Evolutionary conservation across 371 early-diverging fungal species (phyloP), one percentile per base, ranked within the genome.

Genomic region (Conidiobolus coronatus): DNA sequence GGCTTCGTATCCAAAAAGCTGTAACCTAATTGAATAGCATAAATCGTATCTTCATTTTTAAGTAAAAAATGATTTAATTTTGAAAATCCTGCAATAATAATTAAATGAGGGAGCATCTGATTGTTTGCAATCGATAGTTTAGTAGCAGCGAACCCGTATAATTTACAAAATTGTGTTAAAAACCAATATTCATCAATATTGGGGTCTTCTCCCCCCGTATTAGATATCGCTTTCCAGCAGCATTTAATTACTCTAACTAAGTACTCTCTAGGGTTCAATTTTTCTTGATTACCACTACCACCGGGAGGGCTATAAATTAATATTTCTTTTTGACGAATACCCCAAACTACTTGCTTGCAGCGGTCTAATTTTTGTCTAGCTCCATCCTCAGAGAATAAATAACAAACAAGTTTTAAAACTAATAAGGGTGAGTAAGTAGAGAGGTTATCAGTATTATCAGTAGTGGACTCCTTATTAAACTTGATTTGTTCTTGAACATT

Each of bases 121-220:
- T 52, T 53, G 40, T 56, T 56, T 1, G 56, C 55, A 35, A 61
- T 55, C 17, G 53, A 56, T 22, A 61, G 44, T 29, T 37, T 47
- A 13, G 22, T 29, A 5, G 22, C 48, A n/a, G 23, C 48, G 39
- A 47, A 47, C 13, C 48, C 48, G 20, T 47, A 47, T 11, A 47
- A 12, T 8, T 21, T 38, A 24, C 48, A 47, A 18, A 47, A 47
- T 23, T 47, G 48, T 2, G 20, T 12, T 8, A 47, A 19, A 40
- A 47, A 47, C 48, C 48, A 47, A 7, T 21, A 22, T 4, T 37
- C 13, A 11, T 22, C 6, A 12, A 38, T 17, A 42, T 42, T 42
- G 7, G 24, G 12, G 13, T 12, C 17, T 14, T 23, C 11, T 12
- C 48, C 48, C 1, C 48, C 48, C 1, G 36, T 38, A 12, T 47